Evolutionary conservation across 2,329 filamentous ascomycete genomes (phyloP).

Genomic region (Scedosporium apiospermum): DNA sequence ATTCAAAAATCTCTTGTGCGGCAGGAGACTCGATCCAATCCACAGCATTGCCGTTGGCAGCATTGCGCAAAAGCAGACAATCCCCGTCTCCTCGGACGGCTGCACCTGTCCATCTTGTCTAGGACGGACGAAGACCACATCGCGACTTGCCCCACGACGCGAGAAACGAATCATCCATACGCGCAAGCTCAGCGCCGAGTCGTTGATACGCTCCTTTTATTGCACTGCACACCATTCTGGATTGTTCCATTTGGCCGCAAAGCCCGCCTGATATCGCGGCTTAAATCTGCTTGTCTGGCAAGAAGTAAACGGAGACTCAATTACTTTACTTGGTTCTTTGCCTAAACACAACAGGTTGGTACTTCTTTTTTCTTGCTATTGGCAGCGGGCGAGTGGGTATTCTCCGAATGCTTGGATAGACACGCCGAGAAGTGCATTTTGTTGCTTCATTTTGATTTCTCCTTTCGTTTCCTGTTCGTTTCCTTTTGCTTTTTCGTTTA

Average conservation of each 20-base stretch:
- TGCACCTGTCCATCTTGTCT: not conserved
- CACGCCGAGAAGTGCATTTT: not conserved
- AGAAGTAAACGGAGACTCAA: not conserved
- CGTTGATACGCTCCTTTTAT: not conserved
- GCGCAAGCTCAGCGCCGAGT: not conserved
- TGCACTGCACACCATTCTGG: not conserved
- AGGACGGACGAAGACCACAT: not conserved
- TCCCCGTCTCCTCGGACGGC: not conserved
- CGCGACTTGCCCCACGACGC: not conserved
- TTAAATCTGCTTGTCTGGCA: not conserved
- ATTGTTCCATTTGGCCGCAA: not conserved
- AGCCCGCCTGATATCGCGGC: not conserved
- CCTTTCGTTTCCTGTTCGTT: not conserved
- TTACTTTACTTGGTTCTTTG: conserved; percentile 1
- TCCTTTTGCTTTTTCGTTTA: no score
- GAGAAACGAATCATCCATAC: not conserved
- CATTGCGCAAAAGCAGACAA: not conserved
- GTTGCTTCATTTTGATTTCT: not conserved
- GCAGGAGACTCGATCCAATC: not conserved
- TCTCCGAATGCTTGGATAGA: not conserved
- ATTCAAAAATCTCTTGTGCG: not conserved
- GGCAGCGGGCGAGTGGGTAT: not conserved
- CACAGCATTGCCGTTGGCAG: not conserved
- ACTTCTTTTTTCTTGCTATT: not conserved
- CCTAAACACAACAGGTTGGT: not conserved